These are phyloP conservation scores for Reticulascus tulasneorum DNA, from an alignment of 2,329 filamentous ascomycete species.

Conservation along the genomic window DNA sequence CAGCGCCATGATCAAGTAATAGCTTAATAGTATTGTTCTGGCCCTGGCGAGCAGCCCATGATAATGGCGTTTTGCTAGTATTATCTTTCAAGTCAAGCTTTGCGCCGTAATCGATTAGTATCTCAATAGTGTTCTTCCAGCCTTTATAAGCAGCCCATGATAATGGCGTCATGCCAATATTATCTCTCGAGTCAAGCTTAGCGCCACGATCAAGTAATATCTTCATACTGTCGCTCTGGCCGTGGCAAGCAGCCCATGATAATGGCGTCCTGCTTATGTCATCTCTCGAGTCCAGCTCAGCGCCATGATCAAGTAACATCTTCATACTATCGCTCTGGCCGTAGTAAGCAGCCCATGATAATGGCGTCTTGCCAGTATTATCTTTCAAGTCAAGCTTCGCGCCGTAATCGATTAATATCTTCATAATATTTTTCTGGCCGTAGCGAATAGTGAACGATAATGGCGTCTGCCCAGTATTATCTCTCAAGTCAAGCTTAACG, in stretches of 20 bases:
- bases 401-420: background rate
- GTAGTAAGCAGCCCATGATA: background rate
- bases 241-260: background rate
- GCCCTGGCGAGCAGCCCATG: background rate
- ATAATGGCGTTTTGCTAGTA: background rate
- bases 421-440: fast-evolving
- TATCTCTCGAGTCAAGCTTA: background rate
- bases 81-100: background rate
- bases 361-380: background rate
- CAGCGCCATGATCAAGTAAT: background rate
- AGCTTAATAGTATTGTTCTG: too few relatives aligned
- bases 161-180: background rate
- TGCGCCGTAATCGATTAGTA: background rate
- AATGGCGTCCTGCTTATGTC: background rate
- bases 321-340: background rate
- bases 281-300: too few relatives aligned
- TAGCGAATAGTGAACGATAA: background rate
- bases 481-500: background rate
- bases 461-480: background rate
- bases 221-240: background rate
- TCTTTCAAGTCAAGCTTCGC: background rate
- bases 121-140: too few relatives aligned
- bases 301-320: background rate
- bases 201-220: background rate
- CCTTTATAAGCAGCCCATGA: background rate